Evolutionary conservation across 257 asterid genomes (phyloP).

Genomic region (Lantana camara): DNA sequence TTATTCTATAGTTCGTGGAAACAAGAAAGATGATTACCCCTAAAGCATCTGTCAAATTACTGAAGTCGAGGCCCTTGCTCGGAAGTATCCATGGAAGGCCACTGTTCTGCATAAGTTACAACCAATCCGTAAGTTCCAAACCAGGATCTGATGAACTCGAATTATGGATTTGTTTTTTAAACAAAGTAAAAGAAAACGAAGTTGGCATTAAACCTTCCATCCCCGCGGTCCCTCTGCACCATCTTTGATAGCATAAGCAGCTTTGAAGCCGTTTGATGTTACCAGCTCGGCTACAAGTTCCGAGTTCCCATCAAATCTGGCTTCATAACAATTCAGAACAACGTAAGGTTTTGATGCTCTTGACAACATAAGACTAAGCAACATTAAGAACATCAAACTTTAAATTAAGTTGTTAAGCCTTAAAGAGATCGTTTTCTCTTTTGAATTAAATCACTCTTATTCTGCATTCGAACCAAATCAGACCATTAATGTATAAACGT

Average conservation of each 20-base stretch:
- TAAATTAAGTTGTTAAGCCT: constrained; percentile 40
- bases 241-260: constrained; percentile 92
- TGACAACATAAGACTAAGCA: constrained; percentile 50
- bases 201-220: constrained; percentile 58
- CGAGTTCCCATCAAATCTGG: constrained; percentile 98
- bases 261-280: constrained; percentile 90
- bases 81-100: constrained; percentile 90
- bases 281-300: constrained; percentile 95
- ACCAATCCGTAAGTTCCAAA: constrained; percentile 24
- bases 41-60: constrained; percentile 35
- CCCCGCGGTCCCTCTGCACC: constrained; percentile 92
- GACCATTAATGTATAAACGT: no score
- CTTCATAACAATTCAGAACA: constrained; percentile 67
- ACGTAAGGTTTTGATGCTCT: constrained; percentile 25
- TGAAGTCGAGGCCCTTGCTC: constrained; percentile 52
- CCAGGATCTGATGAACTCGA: constrained; percentile 10
- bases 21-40: constrained; percentile 32
- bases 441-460: no score
- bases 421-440: no score
- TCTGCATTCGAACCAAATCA: no score
- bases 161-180: background rate
- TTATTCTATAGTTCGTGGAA: no score
- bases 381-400: constrained; percentile 54
- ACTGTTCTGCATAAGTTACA: constrained; percentile 68
- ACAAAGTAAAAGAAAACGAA: background rate